These are phyloP conservation scores for Ophiostoma sp. DNA, from an alignment of 2,329 filamentous ascomycete species.

Conservation along the genomic window DNA sequence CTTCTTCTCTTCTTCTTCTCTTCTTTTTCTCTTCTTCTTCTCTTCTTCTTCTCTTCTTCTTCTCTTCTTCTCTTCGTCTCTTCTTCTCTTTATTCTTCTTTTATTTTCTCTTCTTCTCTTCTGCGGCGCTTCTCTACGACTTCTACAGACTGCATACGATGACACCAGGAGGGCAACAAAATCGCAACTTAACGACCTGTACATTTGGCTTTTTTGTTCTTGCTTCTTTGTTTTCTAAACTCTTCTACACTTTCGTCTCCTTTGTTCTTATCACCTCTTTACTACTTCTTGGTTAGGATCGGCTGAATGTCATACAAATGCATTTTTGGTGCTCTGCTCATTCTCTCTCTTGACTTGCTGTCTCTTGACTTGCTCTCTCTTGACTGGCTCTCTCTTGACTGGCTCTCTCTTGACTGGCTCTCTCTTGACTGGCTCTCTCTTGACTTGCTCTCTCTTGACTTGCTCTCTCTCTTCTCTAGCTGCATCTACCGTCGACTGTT, in stretches of 20 bases:
- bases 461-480: background rate
- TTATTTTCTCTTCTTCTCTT: background rate
- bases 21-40: background rate
- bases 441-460: background rate
- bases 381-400: too few relatives aligned
- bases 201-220: background rate
- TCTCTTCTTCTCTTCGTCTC: background rate
- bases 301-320: background rate
- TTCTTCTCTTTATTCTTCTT: background rate
- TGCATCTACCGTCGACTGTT: background rate
- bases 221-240: background rate
- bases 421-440: background rate
- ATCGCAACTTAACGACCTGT: background rate
- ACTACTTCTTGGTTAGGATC: background rate
- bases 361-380: background rate
- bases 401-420: background rate
- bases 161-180: background rate
- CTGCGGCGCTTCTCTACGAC: constrained; percentile 2
- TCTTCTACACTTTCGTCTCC: background rate
- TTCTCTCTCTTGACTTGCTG: too few relatives aligned
- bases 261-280: background rate
- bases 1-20: background rate
- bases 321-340: background rate
- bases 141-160: background rate
- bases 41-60: background rate